Conservation (phyloP, 352 stramenopile species). For the Globisporangium paroecandrum region DNA sequence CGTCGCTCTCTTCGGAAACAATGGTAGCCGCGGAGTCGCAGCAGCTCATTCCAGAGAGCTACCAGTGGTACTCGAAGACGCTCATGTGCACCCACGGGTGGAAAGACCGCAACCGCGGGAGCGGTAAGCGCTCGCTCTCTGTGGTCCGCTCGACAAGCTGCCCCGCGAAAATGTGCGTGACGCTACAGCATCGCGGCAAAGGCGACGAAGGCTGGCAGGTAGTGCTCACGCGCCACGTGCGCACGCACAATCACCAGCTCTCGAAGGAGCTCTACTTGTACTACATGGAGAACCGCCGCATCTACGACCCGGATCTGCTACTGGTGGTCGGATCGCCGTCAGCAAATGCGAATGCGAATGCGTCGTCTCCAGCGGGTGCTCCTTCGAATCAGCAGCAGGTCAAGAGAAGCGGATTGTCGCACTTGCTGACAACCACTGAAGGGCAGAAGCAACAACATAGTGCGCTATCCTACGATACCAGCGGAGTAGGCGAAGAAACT, state of each 20-base stretch:
- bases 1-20: not conserved
- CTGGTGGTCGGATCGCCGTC: conserved; percentile 9
- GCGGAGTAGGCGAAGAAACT: not conserved
- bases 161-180: conserved; percentile 78
- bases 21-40: conserved; percentile 14
- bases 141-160: conserved; percentile 66
- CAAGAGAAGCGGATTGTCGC: conserved; percentile 6
- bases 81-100: conserved; percentile 80
- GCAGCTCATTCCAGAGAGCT: conserved; percentile 56
- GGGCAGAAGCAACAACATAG: conserved; percentile 1
- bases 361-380: not conserved
- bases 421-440: conserved; percentile 11
- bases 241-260: conserved; percentile 69
- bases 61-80: conserved; percentile 80
- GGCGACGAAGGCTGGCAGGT: conserved; percentile 53
- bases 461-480: not conserved
- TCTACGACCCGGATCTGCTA: conserved; percentile 72
- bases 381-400: not conserved
- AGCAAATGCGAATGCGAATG: too few species aligned
- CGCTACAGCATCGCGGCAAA: conserved; percentile 45
- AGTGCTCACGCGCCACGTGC: conserved; percentile 71
- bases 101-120: conserved; percentile 65
- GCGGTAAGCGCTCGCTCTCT: conserved; percentile 57
- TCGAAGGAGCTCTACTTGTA: conserved; percentile 73
- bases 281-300: conserved; percentile 75